These are phyloP conservation scores for Fusarium napiforme DNA, from an alignment of 2,329 filamentous ascomycete species.

Conservation along the genomic window DNA sequence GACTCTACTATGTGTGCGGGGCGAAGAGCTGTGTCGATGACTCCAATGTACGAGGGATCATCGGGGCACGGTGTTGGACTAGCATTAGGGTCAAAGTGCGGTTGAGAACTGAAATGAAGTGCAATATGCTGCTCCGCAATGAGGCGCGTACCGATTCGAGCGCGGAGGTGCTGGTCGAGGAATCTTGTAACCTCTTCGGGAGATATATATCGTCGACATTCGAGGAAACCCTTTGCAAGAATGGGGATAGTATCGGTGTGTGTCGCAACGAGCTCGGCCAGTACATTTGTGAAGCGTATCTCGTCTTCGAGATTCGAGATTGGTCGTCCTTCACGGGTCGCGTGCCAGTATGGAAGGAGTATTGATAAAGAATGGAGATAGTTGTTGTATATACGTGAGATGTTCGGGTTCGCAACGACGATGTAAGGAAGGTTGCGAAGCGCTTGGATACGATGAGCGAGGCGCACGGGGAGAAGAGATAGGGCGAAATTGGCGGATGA, in stretches of 20 bases:
- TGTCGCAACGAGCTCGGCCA: constrained; percentile 94
- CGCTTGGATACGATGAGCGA: constrained; percentile 93
- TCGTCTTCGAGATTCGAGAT: constrained; percentile 81
- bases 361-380: constrained; percentile 94
- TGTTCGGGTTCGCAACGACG: constrained; percentile 96
- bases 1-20: constrained; percentile 84
- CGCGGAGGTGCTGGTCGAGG: constrained; percentile 91
- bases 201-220: constrained; percentile 90
- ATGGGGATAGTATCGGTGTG: constrained; percentile 95
- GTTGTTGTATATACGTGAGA: constrained; percentile 94
- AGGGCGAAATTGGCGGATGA: constrained; percentile 96
- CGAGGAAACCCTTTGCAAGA: constrained; percentile 90
- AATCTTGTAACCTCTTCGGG: constrained; percentile 87
- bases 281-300: constrained; percentile 88
- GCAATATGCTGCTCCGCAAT: constrained; percentile 98
- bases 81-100: constrained; percentile 70
- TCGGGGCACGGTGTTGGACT: constrained; percentile 63
- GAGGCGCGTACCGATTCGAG: constrained; percentile 91
- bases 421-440: constrained; percentile 95
- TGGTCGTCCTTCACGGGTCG: constrained; percentile 54
- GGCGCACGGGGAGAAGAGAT: constrained; percentile 87
- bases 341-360: constrained; percentile 79
- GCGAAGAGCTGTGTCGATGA: constrained; percentile 90
- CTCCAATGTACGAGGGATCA: constrained; percentile 82
- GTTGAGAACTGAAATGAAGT: constrained; percentile 77